Evolutionary conservation across 1,284 basidiomycete species (phyloP), one percentile per base, ranked within the genome.

Genomic region (Leccinum solheimii): DNA sequence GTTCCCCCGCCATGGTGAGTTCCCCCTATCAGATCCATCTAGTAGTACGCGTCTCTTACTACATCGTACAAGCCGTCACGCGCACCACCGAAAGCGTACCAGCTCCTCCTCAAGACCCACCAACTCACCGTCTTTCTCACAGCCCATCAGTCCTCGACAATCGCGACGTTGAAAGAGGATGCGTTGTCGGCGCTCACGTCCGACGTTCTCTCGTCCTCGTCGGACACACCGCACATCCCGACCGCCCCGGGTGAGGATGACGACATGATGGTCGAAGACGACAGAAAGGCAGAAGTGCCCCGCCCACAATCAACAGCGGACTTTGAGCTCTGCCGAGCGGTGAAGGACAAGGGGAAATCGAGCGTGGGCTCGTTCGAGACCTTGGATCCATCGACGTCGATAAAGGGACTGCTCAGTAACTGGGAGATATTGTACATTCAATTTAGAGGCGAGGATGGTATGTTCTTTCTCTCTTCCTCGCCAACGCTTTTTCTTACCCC

Each of bases 361-460:
- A 21, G 78, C 78, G 49, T 77, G 76, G 55, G 60, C 3, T 57
- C 68, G 50, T 90, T 86, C 69, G 83, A 86, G 61, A 64, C 78
- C 5, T 68, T 91, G 60, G 71, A 79, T 11, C 77, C 79, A n/a
- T 72, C 75, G 3, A 71, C 75, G 57, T 70, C 76, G 48, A 70
- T 91, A 55, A 83, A 80, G 62, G 82, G 83, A 54, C 74, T 79
- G 7, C 70, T 88, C 49, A 68, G 70, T 2, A 85, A 84, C 52
- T 92, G 88, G 86, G 89, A 91, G 52, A 72, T 73, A 16, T 63
- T 91, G 11, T 90, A 85, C 66, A 68, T 92, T 45, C 86, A 85
- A 67, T 91, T 91, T 66, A 82, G 78, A 66, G 82, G 87, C 68
- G 73, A 77, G 34, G 77, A 79, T 51, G 86, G 89, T 91, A 79